These are phyloP conservation scores for Smittium mucronatum DNA, from an alignment of 371 early-diverging fungal species.

Conservation along the genomic window DNA sequence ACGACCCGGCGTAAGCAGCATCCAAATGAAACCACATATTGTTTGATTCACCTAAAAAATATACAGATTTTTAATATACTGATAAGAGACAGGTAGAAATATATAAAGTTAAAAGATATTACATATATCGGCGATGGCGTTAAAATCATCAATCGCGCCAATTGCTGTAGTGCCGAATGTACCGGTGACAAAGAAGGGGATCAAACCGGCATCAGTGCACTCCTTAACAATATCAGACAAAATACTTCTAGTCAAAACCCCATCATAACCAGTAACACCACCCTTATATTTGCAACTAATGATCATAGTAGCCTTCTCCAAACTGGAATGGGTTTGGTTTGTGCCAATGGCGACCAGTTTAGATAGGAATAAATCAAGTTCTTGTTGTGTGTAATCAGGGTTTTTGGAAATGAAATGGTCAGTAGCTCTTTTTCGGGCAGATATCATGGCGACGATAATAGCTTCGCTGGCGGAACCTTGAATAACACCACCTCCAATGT, in stretches of 20 bases:
- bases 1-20: no score
- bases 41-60: no score
- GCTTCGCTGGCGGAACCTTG: constrained; percentile 48
- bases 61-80: no score
- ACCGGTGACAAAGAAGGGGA: constrained; percentile 42
- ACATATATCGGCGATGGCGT: constrained; percentile 33
- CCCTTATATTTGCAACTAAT: constrained; percentile 25
- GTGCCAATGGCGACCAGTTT: constrained; percentile 42
- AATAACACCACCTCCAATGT: constrained; percentile 44
- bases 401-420: constrained; percentile 16
- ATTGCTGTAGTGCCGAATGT: constrained; percentile 47
- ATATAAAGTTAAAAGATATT: no score
- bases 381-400: constrained; percentile 15
- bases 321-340: constrained; percentile 45
- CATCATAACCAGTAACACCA: constrained; percentile 25
- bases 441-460: constrained; percentile 38
- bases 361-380: constrained; percentile 12
- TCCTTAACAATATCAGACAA: constrained; percentile 28
- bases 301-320: no score
- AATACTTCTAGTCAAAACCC: constrained; percentile 19
- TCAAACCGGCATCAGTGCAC: constrained; percentile 36
- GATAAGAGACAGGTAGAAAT: no score
- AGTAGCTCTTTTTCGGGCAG: constrained; percentile 36
- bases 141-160: constrained; percentile 38
- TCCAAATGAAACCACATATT: no score